phyloP scores from a whole-genome alignment of 352 stramenopile species.

The Phytophthora idaei region DNA sequence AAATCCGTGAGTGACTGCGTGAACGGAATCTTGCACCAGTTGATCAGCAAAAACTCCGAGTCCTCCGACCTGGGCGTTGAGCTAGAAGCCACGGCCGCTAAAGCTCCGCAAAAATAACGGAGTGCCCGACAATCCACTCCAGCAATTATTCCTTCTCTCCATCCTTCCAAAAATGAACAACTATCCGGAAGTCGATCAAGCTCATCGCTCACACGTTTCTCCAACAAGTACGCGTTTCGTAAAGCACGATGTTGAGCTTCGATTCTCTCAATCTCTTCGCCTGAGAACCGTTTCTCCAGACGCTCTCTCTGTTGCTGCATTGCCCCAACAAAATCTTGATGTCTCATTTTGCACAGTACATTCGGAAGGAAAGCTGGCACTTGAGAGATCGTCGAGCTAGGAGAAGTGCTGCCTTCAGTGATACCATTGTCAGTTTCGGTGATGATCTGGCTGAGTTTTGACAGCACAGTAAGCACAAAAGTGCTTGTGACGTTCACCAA shows the following conservation, averaged over 20 bases:
- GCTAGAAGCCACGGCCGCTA: conserved; percentile 19
- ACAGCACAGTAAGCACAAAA: conserved; percentile 30
- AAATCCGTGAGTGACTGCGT: conserved; percentile 29
- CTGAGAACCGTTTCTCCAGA: conserved; percentile 24
- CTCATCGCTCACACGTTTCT: conserved; percentile 22
- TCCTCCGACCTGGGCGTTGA: not conserved
- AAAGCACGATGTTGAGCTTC: conserved; percentile 31
- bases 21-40: conserved; percentile 31
- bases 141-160: conserved; percentile 22
- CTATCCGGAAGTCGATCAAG: conserved; percentile 16
- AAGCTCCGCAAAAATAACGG: conserved; percentile 27
- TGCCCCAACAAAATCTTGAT: conserved; percentile 32
- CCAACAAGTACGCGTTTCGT: conserved; percentile 27
- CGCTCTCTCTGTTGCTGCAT: conserved; percentile 24
- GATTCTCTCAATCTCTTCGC: conserved; percentile 25
- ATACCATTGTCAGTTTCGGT: conserved; percentile 14
- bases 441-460: conserved; percentile 24
- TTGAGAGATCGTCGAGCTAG: not conserved
- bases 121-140: conserved; percentile 22
- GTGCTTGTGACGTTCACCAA: conserved; percentile 26
- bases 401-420: conserved; percentile 4
- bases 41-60: conserved; percentile 24
- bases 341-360: conserved; percentile 23
- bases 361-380: conserved; percentile 23
- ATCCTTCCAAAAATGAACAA: conserved; percentile 23